Evolutionary conservation across 1,139 yeast species (phyloP).

Genomic region (Blastobotrys buckinghamii): DNA sequence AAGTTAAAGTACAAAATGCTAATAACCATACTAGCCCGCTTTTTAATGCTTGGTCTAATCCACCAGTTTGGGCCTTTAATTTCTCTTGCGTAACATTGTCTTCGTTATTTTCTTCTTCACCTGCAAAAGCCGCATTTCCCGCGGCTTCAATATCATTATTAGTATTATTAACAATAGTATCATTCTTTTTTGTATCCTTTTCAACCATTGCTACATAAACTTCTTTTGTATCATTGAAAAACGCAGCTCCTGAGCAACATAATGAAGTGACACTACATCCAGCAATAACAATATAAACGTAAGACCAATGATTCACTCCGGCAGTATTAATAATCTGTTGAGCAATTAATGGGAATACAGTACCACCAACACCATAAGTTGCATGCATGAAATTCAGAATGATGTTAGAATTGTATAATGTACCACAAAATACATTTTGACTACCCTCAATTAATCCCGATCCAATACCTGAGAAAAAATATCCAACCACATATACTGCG

Average conservation of each 20-base stretch:
- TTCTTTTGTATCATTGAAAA: constrained; percentile 6
- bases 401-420: constrained; percentile 43
- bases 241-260: constrained; percentile 16
- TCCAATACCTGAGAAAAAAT: constrained; percentile 56
- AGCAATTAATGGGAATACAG: constrained; percentile 50
- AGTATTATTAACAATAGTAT: neutral
- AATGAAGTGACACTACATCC: constrained; percentile 35
- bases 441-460: constrained; percentile 50
- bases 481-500: constrained; percentile 43
- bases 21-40: constrained; percentile 46
- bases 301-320: constrained; percentile 42
- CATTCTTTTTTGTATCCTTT: neutral
- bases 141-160: neutral
- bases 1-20: constrained; percentile 50
- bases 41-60: neutral
- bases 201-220: neutral
- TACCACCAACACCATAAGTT: constrained; percentile 57
- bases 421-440: constrained; percentile 50
- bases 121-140: neutral
- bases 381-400: constrained; percentile 54
- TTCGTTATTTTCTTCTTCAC: neutral
- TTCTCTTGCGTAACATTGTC: neutral
- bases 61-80: neutral
- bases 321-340: constrained; percentile 47
- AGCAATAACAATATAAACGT: constrained; percentile 44